phyloP scores from a whole-genome alignment of 352 stramenopile species.

The Blastocystis sp. region DNA sequence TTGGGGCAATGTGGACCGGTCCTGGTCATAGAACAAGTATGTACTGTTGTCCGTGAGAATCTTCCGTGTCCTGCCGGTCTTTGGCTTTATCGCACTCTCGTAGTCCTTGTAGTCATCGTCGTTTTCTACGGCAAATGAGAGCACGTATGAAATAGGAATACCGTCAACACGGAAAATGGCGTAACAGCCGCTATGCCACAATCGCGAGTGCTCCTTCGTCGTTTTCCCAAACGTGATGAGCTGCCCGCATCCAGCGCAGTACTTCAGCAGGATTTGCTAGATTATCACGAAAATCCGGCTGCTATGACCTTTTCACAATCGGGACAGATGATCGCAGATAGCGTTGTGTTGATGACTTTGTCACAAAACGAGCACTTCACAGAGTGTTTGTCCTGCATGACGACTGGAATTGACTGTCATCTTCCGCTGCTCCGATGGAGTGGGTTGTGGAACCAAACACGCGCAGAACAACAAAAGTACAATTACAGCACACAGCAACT shows the following conservation, averaged over 20 bases:
- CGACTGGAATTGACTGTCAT: background rate
- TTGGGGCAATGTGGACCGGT: background rate
- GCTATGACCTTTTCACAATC: conserved; percentile 39
- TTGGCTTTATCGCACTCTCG: conserved; percentile 44
- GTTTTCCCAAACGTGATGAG: background rate
- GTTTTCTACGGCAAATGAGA: background rate
- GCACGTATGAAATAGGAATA: background rate
- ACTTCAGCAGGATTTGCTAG: conserved; percentile 6
- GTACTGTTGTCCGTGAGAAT: conserved; percentile 57
- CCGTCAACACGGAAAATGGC: conserved; percentile 36
- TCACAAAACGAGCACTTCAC: conserved; percentile 71
- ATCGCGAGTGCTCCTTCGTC: conserved; percentile 46
- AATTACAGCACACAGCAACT: conserved; percentile 39
- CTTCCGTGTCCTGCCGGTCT: conserved; percentile 40
- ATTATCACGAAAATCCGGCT: background rate
- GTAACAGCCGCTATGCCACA: conserved; percentile 57
- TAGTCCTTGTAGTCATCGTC: conserved; percentile 41
- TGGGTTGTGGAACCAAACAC: background rate
- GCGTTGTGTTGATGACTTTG: conserved; percentile 28
- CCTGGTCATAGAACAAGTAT: conserved; percentile 47
- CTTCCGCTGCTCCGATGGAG: background rate
- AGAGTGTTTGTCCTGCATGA: conserved; percentile 67
- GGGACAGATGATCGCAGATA: conserved; percentile 39
- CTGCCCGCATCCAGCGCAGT: conserved; percentile 47
- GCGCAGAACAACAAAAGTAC: background rate